A percentile compares a stretch with the other conserved stretches of the same genome.
Evolutionary conservation across 2,329 filamentous ascomycete genomes (phyloP).

Genomic region (Ceratocystis harringtonii): DNA sequence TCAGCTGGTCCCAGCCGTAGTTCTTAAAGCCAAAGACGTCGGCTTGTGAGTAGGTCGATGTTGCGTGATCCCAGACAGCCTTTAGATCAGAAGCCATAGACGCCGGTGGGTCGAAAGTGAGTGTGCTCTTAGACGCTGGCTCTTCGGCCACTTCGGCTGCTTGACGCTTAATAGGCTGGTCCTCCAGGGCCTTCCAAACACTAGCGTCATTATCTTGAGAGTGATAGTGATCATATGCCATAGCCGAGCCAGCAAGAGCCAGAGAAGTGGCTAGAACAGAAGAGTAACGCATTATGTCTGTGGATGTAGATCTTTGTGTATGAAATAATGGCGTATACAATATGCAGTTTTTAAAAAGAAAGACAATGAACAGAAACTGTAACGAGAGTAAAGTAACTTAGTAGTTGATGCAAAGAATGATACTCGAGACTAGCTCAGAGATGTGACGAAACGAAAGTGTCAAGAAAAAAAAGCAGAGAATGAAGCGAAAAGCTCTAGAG

Average conservation of each 20-base stretch:
- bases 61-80: constrained; percentile 24
- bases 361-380: background rate
- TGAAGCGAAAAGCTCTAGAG: background rate
- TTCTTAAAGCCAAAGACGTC: constrained; percentile 22
- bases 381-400: background rate
- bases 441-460: background rate
- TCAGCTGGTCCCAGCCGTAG: constrained; percentile 26
- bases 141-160: background rate
- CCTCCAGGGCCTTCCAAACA: background rate
- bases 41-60: constrained; percentile 21
- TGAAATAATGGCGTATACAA: background rate
- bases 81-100: constrained; percentile 21
- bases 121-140: constrained; percentile 19
- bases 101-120: constrained; percentile 23
- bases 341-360: background rate
- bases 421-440: constrained; percentile 5
- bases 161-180: background rate
- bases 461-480: background rate
- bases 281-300: constrained; percentile 6
- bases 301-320: background rate
- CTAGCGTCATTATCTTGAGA: background rate
- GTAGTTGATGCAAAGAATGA: background rate
- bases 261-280: background rate
- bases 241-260: background rate
- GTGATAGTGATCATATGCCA: background rate